Conservation (phyloP, 495 filamentous ascomycete species). For the Aspergillus steynii region DNA sequence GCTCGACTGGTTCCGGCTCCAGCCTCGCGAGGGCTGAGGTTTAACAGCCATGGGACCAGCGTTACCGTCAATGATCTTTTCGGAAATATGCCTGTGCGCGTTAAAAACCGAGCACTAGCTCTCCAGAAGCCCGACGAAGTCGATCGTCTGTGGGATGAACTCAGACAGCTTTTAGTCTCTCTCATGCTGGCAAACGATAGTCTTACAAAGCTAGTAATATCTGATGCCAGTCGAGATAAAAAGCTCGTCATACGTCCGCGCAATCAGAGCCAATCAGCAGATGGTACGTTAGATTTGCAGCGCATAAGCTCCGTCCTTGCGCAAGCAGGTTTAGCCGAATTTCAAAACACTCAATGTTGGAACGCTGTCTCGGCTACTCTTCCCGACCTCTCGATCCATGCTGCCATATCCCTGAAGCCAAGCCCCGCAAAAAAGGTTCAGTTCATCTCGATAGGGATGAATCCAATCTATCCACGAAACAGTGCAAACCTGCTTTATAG, state of each 20-base stretch:
- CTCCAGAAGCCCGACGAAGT: conserved; percentile 51
- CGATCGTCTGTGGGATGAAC: conserved; percentile 68
- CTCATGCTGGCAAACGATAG: conserved; percentile 61
- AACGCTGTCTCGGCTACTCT: conserved; percentile 65
- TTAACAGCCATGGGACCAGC: conserved; percentile 69
- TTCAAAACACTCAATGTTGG: conserved; percentile 57
- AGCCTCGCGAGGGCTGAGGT: conserved; percentile 55
- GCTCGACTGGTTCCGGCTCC: conserved; percentile 66
- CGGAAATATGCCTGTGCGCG: conserved; percentile 94
- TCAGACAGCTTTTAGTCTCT: conserved; percentile 60
- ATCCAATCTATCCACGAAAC: conserved; percentile 51
- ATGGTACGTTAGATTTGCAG: conserved; percentile 25
- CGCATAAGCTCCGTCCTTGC: conserved; percentile 57
- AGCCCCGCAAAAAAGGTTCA: conserved; percentile 70
- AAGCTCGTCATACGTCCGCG: conserved; percentile 33
- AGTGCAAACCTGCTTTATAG: conserved; percentile 70
- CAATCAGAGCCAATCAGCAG: not conserved
- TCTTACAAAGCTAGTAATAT: conserved; percentile 35
- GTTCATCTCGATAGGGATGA: conserved; percentile 74
- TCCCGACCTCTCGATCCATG: conserved; percentile 57
- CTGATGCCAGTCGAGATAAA: conserved; percentile 32
- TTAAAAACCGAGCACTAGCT: conserved; percentile 69
- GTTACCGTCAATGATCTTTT: conserved; percentile 85
- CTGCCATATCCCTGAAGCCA: conserved; percentile 69
- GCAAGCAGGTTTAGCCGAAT: conserved; percentile 63